These are phyloP conservation scores for Pythium oligandrum DNA, from an alignment of 352 stramenopile species.

Conservation along the genomic window DNA sequence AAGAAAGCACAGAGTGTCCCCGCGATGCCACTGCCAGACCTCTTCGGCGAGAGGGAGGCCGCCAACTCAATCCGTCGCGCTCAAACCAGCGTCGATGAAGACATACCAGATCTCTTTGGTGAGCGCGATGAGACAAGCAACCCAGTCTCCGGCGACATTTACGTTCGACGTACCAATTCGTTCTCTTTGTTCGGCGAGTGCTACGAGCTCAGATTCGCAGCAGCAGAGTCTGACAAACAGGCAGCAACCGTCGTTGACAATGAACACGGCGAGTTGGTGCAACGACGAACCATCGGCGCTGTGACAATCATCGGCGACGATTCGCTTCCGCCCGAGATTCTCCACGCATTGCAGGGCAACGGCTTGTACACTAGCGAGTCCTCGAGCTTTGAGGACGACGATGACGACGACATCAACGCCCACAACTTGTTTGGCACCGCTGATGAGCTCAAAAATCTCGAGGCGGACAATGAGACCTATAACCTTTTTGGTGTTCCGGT, in stretches of 20 bases:
- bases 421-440: constrained; percentile 1
- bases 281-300: neutral
- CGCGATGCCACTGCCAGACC: constrained; percentile 7
- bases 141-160: neutral
- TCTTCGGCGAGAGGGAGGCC: constrained; percentile 4
- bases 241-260: neutral
- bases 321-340: neutral
- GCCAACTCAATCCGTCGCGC: neutral
- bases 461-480: constrained; percentile 3
- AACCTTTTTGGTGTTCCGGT: constrained; percentile 11
- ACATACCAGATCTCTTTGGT: neutral
- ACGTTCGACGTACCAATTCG: constrained; percentile 1
- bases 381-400: neutral
- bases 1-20: neutral
- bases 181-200: constrained; percentile 17
- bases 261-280: neutral
- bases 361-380: too few relatives aligned
- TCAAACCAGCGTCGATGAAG: constrained; percentile 3
- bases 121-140: neutral
- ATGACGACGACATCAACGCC: constrained; percentile 3
- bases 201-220: constrained; percentile 5
- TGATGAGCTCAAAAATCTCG: neutral
- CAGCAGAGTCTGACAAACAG: neutral
- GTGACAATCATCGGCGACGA: constrained; percentile 1
- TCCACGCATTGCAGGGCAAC: too few relatives aligned